Evolutionary conservation across 1,284 basidiomycete species (phyloP).

Genomic region (Leccinum insolens): DNA sequence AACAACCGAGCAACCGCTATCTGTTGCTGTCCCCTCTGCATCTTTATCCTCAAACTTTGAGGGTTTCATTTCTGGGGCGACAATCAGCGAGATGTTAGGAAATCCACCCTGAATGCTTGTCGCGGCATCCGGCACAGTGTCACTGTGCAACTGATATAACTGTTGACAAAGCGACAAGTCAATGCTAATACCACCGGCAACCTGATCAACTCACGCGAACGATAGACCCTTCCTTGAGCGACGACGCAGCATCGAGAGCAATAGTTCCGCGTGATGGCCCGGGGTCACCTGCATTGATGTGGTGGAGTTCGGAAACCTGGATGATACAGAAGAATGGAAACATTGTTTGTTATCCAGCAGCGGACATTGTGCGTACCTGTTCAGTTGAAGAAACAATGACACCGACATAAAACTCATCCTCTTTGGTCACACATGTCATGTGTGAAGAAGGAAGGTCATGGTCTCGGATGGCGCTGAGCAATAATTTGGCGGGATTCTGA

Average conservation of each 20-base stretch:
- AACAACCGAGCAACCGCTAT: constrained; percentile 24
- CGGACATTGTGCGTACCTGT: constrained; percentile 10
- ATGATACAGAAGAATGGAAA: neutral
- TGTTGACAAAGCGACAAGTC: constrained; percentile 4
- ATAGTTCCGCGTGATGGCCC: constrained; percentile 72
- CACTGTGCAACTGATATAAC: constrained; percentile 23
- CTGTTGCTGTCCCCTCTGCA: constrained; percentile 5
- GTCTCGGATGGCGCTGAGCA: constrained; percentile 62
- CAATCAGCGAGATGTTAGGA: constrained; percentile 24
- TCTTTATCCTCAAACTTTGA: neutral
- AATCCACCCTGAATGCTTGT: neutral
- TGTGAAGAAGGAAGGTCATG: constrained; percentile 37
- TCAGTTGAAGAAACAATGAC: constrained; percentile 36
- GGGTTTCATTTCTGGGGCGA: constrained; percentile 20
- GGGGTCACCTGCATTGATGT: constrained; percentile 73
- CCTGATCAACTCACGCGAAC: constrained; percentile 56
- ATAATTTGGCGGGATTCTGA: constrained; percentile 70
- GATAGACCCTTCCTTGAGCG: constrained; percentile 55
- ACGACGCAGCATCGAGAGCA: constrained; percentile 65
- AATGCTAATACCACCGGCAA: neutral
- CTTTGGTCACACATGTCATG: constrained; percentile 44
- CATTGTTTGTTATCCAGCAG: neutral
- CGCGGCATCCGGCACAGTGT: neutral
- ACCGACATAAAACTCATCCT: constrained; percentile 71
- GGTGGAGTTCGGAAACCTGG: constrained; percentile 51